Base-by-base conservation (phyloP, 78 protist species). In the Dictyostelium purpureum region DNA sequence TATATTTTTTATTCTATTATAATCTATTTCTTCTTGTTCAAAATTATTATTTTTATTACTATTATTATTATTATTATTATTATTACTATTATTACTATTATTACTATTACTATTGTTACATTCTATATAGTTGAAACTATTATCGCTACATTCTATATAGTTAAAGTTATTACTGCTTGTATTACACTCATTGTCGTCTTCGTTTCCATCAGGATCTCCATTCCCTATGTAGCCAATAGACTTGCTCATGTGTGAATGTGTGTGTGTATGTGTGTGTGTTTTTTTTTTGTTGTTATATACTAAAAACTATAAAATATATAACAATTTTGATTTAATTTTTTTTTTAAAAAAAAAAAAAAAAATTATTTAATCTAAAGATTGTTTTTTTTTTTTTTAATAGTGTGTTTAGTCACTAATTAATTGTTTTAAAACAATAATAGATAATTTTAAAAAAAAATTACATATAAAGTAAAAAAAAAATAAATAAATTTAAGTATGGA, bases 151-250 rank as follows among this genome's bases (percentile, higher is more conserved):
- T n/a, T 26, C 16, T 31, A 6, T 74, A 51, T 74, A 40, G 24
- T 40, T 40, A 33, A 10, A 14, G 31, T 33, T 33, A 63, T 45
- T 38, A 71, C 35, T 38, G 24, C 14, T 71, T 35, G 42, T 31
- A 63, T 1, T 33, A 63, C 37, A 14, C 6, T 4, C 71, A 63
- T 33, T 33, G 12, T 63, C 71, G 6, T 26, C 28, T 43, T 26
- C 57, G 51, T 74, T 40, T 51, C 59, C 65, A 47, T 73, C 79
- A 31, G 57, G 45, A 51, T 73, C 79, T 7, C 47, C 79, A 47
- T 40, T 18, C n/a, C 49, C 80, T 11, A 74, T 74, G 51, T 74
- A 74, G 2, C 80, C 80, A 35, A 74, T 74, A 14, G 51, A 61
- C 33, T 40, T 45, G 33, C 80, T 74, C 80, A 74, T 74, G 14